Evolutionary conservation across 768 basidiomycete species (phyloP), one percentile per base, ranked within the genome.

Genomic region (Phlegmacium glaucopus): DNA sequence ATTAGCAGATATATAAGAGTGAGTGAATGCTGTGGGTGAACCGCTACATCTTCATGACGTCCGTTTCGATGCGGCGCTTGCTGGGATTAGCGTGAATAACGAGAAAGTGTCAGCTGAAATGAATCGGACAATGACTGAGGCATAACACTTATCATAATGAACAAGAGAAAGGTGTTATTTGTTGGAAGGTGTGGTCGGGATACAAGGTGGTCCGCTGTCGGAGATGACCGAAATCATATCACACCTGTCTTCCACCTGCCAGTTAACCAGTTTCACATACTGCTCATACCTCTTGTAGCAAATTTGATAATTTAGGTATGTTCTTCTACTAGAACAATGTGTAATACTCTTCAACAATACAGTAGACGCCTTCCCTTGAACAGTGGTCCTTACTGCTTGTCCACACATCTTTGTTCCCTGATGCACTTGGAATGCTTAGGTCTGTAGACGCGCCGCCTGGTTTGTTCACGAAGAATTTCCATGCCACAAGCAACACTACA

Each of bases 41-140:
- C 17, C 28, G 81, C 62, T 65, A 95, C 95, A 99, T 74, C 75
- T 97, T 98, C 95, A 97, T 96, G 44, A 99, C 95, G 76, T 99
- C 96, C 41, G 94, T 97, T 69, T 98, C 95, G 67, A 96, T 94
- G 50, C 95, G 87, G 51, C 95, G 88, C 70, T 90, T 96, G 68
- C 73, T 75, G 52, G 90, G 86, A 60, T 85, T 84, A 62, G 86
- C 83, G 90, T 89, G 69, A 53, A 69, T 22, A 55, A 67, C 53
- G 28, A 58, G 38, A 46, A 50, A 39, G 48, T 54, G 50, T 42
- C 65, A 48, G 52, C 44, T 26, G 44, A 44, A 37, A 38, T 30
- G 38, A 42, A 35, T 32, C 17, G 50, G 52, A 42, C 32, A 42
- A n/a, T 27, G 35, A 44, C 9, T 22, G 41, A 18, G 35, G 7